Base-by-base conservation (phyloP, 208 protist species). In the Willaertia magna region DNA sequence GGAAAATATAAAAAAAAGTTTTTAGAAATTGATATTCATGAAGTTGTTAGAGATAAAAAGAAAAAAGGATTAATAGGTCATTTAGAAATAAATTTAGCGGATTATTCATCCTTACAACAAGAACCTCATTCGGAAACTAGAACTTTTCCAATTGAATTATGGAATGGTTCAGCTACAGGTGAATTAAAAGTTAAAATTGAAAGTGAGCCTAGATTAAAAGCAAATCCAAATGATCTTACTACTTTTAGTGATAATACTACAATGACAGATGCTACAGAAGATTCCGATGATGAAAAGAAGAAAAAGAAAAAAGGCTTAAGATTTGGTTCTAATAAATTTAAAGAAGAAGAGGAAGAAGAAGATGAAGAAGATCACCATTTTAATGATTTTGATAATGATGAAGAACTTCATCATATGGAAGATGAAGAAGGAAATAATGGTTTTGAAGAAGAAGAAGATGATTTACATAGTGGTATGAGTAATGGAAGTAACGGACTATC, bases 1-100 rank as follows among this genome's bases (percentile, higher is more conserved):
- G 43, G 44, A 81, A 81, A 81, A 51, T 81, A 51, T 40, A 81
- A 81, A n/a, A 81, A 47, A 39, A 81, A 81, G 76, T 81, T 51
- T 51, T 51, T 81, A 11, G 30, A 81, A 30, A 22, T 81, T 6
- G 20, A 51, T 39, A 30, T 81, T 51, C 76, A 81, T 39, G 43
- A 81, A 51, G n/a, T n/a, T n/a, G n/a, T 51, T 51, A 42, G 12
- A 26, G 43, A 49, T 39, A 26, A 81, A 11, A 81, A 51, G 30
- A 51, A 30, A 9, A 81, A 81, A 42, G 43, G 30, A 18, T 16
- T 26, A 12, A 81, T 81, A 18, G 76, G 76, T 40, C n/a, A 81
- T 11, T 18, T 81, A 47, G 26, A 30, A 16, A 81, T 81, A 39
- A 81, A 81, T 51, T 51, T 81, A 40, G 44, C 43, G 2, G 76